These are phyloP conservation scores for Salix exigua DNA, from an alignment of 345 rosid genomes.

Conservation along the genomic window DNA sequence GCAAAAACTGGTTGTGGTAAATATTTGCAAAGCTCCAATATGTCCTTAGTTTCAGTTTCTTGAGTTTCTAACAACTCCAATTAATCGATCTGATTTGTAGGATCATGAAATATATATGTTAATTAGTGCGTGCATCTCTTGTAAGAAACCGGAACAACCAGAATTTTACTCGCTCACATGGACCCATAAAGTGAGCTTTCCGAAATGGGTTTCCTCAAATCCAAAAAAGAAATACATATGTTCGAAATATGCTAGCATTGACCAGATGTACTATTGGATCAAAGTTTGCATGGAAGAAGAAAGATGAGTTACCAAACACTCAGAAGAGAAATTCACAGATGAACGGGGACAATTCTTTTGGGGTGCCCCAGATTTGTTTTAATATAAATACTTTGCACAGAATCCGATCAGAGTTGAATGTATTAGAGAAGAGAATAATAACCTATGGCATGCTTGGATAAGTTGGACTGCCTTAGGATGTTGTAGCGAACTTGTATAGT, in stretches of 20 bases:
- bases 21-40: slow-evolving; percentile 21
- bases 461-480: too few relatives aligned
- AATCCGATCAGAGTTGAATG: slow-evolving; percentile 70
- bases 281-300: slow-evolving; percentile 90
- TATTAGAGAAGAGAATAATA: slow-evolving; percentile 72
- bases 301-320: slow-evolving; percentile 64
- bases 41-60: slow-evolving; percentile 6
- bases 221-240: slow-evolving; percentile 59
- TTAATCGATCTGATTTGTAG: slow-evolving; percentile 37
- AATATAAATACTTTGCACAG: slow-evolving; percentile 79
- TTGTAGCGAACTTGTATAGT: too few relatives aligned
- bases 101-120: slow-evolving; percentile 64
- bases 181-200: too few relatives aligned
- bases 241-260: slow-evolving; percentile 93
- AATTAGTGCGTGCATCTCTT: too few relatives aligned
- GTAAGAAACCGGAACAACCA: too few relatives aligned
- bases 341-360: slow-evolving; percentile 64
- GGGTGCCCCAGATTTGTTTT: slow-evolving; percentile 66
- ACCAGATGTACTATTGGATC: slow-evolving; percentile 76
- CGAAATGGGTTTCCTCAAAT: too few relatives aligned
- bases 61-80: slow-evolving; percentile 18
- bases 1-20: slow-evolving; percentile 95
- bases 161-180: too few relatives aligned
- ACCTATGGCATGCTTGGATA: slow-evolving; percentile 18
- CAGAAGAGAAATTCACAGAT: slow-evolving; percentile 75